A percentile compares a stretch with the other conserved stretches of the same genome.
phyloP scores from a whole-genome alignment of 108 stramenopile species.

The Skeletonema marinoi region DNA sequence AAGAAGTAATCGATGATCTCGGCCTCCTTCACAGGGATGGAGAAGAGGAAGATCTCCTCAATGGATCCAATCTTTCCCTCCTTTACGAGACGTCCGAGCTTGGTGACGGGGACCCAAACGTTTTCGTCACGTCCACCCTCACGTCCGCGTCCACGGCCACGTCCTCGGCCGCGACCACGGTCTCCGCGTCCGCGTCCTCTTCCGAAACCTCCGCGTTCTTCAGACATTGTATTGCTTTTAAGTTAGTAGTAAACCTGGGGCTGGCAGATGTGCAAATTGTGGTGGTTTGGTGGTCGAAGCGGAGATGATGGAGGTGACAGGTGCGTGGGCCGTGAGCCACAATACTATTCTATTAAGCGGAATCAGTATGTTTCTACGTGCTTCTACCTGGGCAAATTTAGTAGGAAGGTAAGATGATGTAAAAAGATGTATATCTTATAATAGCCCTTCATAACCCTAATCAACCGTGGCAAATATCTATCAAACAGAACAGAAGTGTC shows the following conservation, averaged over 20 bases:
- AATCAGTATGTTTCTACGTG: background rate
- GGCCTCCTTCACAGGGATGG: slow-evolving; percentile 99
- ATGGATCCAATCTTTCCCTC: slow-evolving; percentile 98
- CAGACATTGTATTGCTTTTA: slow-evolving; percentile 37
- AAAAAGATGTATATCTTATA: background rate
- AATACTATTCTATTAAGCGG: background rate
- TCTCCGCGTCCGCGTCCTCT: slow-evolving; percentile 67
- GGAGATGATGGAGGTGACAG: background rate
- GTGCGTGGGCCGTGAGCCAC: background rate
- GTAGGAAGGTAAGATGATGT: background rate
- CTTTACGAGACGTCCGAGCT: slow-evolving; percentile 99
- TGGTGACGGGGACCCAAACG: slow-evolving; percentile 98
- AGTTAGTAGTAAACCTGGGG: slow-evolving; percentile 30
- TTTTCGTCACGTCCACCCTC: slow-evolving; percentile 92
- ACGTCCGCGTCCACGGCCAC: slow-evolving; percentile 94
- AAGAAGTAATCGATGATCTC: slow-evolving; percentile 99
- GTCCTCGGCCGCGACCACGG: slow-evolving; percentile 71
- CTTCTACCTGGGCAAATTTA: background rate
- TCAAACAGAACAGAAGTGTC: background rate
- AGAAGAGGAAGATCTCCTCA: slow-evolving; percentile 99
- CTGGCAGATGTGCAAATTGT: slow-evolving; percentile 41
- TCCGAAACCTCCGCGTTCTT: slow-evolving; percentile 76
- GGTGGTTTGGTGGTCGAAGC: background rate
- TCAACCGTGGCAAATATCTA: background rate
- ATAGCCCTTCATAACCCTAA: background rate